Base-by-base conservation (phyloP, 2,329 filamentous ascomycete genomes). In the Xylariaceae sp. region DNA sequence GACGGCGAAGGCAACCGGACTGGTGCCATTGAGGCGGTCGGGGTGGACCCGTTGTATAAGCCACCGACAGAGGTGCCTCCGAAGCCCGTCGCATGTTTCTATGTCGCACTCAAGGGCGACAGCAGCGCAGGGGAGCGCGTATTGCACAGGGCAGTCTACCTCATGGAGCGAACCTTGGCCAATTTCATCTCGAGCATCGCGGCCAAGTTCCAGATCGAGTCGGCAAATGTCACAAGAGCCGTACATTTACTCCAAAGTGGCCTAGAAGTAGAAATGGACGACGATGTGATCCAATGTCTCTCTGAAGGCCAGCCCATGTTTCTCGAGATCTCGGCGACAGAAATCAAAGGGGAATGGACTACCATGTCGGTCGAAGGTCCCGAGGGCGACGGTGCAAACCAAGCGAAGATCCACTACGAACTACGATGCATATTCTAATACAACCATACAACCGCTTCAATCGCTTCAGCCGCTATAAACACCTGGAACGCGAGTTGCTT, bases 301-400 rank as follows among this genome's bases (percentile, higher is more conserved):
- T 76, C 80, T 2, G 92, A 98, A 65, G 89, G 88, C 21, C 88
- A 97, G 61, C 90, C 95, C 56, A 92, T 97, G 83, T 76, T 82
- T 42, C 73, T 85, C 41, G 82, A 92, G 51, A 70, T 85, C 29
- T 59, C 60, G 13, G 70, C 60, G 8, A 52, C 59, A 4, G 63
- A 67, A 19, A 52, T 67, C 27, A 79, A 80, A 54, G 62, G 68
- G 24, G 76, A 81, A 49, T 81, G 76, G 76, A 76, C 80, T 38
- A 74, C 78, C 73, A 80, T 81, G 75, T 65, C 69, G 2, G 57
- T 80, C 18, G 76, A 81, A 40, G 62, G 58, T 11, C 55, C 57
- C 4, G 67, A 69, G 26, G 51, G 53, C 31, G 64, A 69, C 26
- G 49, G 56, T 40, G 56, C 49, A 28, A 55, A 59, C 46, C 50